phyloP scores from a whole-genome alignment of 495 filamentous ascomycete species.

The Achaetomiella virescens region DNA sequence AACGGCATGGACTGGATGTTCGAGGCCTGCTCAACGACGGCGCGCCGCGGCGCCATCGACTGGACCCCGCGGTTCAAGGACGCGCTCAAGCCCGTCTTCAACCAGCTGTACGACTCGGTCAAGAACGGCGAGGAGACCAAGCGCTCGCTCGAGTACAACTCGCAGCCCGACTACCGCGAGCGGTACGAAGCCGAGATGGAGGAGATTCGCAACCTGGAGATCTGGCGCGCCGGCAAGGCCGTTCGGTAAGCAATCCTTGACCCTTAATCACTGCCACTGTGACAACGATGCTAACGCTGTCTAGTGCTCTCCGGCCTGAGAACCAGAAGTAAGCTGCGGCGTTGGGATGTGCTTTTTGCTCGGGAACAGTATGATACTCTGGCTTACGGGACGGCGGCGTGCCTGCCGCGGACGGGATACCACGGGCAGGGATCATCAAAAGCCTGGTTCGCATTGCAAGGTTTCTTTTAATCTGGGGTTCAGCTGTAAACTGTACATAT shows the following conservation, averaged over 20 bases:
- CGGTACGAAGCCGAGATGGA: slow-evolving; percentile 94
- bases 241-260: slow-evolving; percentile 57
- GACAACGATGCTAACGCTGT: slow-evolving; percentile 20
- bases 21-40: slow-evolving; percentile 97
- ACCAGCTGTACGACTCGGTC: slow-evolving; percentile 89
- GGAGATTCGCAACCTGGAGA: slow-evolving; percentile 94
- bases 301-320: slow-evolving; percentile 80
- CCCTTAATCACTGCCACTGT: background rate
- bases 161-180: slow-evolving; percentile 87
- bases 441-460: slow-evolving; percentile 8
- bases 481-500: slow-evolving; percentile 24
- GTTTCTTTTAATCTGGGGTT: slow-evolving; percentile 5
- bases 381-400: slow-evolving; percentile 9
- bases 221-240: slow-evolving; percentile 98
- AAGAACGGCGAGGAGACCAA: slow-evolving; percentile 84
- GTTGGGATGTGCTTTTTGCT: slow-evolving; percentile 15
- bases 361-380: slow-evolving; percentile 18
- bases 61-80: slow-evolving; percentile 95
- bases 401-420: slow-evolving; percentile 18
- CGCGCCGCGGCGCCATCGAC: slow-evolving; percentile 96
- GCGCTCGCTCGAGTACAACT: slow-evolving; percentile 92
- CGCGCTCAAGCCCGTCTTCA: slow-evolving; percentile 95
- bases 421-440: slow-evolving; percentile 24
- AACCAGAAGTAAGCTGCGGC: slow-evolving; percentile 68
- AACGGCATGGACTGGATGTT: slow-evolving; percentile 99